Evolutionary conservation across 1,139 yeast genomes (phyloP), one percentile per base, ranked within the genome.

Genomic region (Kodamaea derodonti): DNA sequence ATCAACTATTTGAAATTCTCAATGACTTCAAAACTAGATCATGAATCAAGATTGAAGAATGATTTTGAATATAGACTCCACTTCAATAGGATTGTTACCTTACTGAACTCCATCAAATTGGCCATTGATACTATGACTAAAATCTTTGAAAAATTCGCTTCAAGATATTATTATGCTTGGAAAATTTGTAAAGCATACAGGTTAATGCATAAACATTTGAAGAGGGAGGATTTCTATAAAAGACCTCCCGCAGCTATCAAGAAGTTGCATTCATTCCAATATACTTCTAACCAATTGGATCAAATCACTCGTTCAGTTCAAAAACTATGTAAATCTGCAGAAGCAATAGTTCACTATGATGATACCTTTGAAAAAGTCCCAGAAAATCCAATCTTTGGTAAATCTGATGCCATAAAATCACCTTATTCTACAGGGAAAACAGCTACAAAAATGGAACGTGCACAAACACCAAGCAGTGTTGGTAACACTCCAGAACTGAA

Each of bases 141-240:
- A n/a, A 24, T 48, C 12, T 37, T 54, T 29, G 44, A 49, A 18
- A 46, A 43, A 27, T 45, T 54, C 16, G 45, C 58, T 6, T 53
- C 53, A 2, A 62, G 72, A 36, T 78, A 76, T 46, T 72, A 71
- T 34, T 75, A 74, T 46, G 78, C 84, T 4, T 74, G 77, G 69
- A 65, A 75, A 47, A 59, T 75, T 51, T 57, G 67, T 32, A 74
- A 73, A 43, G 74, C 77, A 2, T 52, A 47, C 24, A 14, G 38
- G 2, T 41, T 40, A 16, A 36, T 51, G 24, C 38, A 34, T 29
- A 38, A 40, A 28, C 35, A 36, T 18, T 25, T 44, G 20, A 30
- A 35, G 10, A 27, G 33, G 20, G 41, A 39, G n/a, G 41, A 35
- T 16, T 34, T 44, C 14, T 44, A 41, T 32, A 38, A 32, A 14